These are phyloP conservation scores for Exophiala xenobiotica DNA, from an alignment of 2,329 filamentous ascomycete genomes.

Conservation along the genomic window DNA sequence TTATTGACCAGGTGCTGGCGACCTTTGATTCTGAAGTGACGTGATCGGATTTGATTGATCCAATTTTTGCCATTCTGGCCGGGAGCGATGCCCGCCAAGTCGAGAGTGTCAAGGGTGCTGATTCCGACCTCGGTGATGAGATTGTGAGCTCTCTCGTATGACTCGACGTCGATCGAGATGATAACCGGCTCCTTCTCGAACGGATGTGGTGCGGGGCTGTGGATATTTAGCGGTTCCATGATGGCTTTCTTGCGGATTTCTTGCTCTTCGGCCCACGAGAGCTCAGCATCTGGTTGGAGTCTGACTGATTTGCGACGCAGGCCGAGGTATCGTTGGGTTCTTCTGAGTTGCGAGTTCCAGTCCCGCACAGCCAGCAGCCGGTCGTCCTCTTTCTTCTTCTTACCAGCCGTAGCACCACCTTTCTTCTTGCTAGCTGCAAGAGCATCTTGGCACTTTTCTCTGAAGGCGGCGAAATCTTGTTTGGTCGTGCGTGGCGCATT, in stretches of 20 bases:
- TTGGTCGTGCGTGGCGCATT: slow-evolving; percentile 32
- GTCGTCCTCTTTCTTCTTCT: slow-evolving; percentile 51
- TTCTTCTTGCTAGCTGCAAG: slow-evolving; percentile 53
- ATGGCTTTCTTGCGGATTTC: slow-evolving; percentile 31
- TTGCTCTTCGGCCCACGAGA: slow-evolving; percentile 32
- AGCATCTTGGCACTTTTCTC: slow-evolving; percentile 54
- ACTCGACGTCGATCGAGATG: slow-evolving; percentile 78
- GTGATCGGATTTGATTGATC: slow-evolving; percentile 63
- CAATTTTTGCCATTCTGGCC: slow-evolving; percentile 65
- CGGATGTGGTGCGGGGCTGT: slow-evolving; percentile 45
- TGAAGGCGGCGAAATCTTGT: slow-evolving; percentile 48
- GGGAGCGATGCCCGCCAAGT: slow-evolving; percentile 56
- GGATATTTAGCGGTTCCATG: slow-evolving; percentile 44
- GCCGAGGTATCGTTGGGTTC: slow-evolving; percentile 69
- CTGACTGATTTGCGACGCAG: slow-evolving; percentile 50
- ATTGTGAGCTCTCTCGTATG: slow-evolving; percentile 65
- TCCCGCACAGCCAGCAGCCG: slow-evolving; percentile 53
- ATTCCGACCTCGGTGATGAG: slow-evolving; percentile 84
- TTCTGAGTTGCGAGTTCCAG: slow-evolving; percentile 59
- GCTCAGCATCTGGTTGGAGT: slow-evolving; percentile 19
- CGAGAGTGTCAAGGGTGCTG: slow-evolving; percentile 71
- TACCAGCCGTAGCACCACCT: slow-evolving; percentile 43
- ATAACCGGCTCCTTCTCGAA: slow-evolving; percentile 64
- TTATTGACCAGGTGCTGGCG: slow-evolving; percentile 64
- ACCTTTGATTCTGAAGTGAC: slow-evolving; percentile 77